These are phyloP conservation scores for Sporothrix sp. DNA, from an alignment of 2,329 filamentous ascomycete species.

Conservation along the genomic window DNA sequence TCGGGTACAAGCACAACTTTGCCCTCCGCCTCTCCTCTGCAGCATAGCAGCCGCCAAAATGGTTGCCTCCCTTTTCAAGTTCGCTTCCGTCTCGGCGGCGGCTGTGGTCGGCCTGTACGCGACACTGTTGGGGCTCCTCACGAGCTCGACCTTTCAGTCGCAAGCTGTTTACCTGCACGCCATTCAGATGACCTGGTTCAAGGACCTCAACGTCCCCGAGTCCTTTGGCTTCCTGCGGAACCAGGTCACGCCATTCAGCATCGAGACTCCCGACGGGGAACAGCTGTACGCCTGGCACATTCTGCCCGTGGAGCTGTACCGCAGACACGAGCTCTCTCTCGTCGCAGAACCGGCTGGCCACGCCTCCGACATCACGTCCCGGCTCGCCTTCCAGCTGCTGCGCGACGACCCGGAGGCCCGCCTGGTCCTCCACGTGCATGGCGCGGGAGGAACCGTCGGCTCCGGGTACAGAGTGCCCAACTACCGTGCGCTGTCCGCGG, in stretches of 20 bases:
- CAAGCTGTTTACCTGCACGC: constrained; percentile 48
- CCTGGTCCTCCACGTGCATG: constrained; percentile 44
- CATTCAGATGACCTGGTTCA: constrained; percentile 45
- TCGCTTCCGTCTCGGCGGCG: neutral
- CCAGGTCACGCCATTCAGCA: constrained; percentile 62
- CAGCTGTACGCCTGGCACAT: constrained; percentile 67
- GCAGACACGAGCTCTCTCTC: constrained; percentile 43
- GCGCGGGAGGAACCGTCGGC: constrained; percentile 45
- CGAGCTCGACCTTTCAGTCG: neutral
- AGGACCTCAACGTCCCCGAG: constrained; percentile 56
- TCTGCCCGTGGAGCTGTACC: constrained; percentile 57
- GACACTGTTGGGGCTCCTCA: constrained; percentile 3
- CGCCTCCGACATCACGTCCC: constrained; percentile 25
- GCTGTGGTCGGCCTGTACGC: constrained; percentile 3
- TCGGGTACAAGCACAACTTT: too few species aligned
- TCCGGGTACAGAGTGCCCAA: constrained; percentile 45
- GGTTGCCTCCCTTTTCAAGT: neutral
- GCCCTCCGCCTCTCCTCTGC: too few species aligned
- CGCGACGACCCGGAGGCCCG: constrained; percentile 34
- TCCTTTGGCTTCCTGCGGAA: constrained; percentile 61
- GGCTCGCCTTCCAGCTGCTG: constrained; percentile 33
- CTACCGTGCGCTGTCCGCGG: constrained; percentile 46
- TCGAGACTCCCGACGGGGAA: constrained; percentile 56
- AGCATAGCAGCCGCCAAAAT: neutral
- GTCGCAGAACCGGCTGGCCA: constrained; percentile 30